Conservation (phyloP, 1,284 basidiomycete genomes). For the Boletus mariae region DNA sequence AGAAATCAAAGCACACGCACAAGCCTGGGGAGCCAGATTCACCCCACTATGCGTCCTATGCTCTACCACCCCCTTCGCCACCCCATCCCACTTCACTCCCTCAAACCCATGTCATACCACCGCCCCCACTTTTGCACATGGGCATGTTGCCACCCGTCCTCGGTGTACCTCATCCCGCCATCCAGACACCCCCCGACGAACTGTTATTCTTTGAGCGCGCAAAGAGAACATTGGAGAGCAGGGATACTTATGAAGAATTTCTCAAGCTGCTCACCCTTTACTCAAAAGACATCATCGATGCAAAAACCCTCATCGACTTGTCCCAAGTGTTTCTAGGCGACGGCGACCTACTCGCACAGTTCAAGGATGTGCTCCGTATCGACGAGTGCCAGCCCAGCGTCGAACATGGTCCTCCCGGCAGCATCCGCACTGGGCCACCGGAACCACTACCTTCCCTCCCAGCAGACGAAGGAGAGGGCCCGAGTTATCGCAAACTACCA, state of each 20-base stretch:
- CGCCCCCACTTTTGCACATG: slow-evolving; percentile 32
- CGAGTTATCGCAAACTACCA: slow-evolving; percentile 90
- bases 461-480: slow-evolving; percentile 73
- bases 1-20: slow-evolving; percentile 59
- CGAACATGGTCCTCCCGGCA: slow-evolving; percentile 74
- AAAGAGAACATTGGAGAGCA: slow-evolving; percentile 72
- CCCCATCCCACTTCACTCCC: slow-evolving; percentile 35
- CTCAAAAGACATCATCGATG: slow-evolving; percentile 86
- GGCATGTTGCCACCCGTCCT: slow-evolving; percentile 30
- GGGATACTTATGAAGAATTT: slow-evolving; percentile 78
- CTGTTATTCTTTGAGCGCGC: slow-evolving; percentile 93
- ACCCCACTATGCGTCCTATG: slow-evolving; percentile 54
- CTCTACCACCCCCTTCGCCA: slow-evolving; percentile 39
- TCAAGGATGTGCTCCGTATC: slow-evolving; percentile 85
- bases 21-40: slow-evolving; percentile 52
- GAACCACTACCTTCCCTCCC: slow-evolving; percentile 66
- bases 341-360: slow-evolving; percentile 78
- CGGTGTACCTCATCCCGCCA: slow-evolving; percentile 26
- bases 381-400: slow-evolving; percentile 65
- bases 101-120: slow-evolving; percentile 32
- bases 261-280: slow-evolving; percentile 80
- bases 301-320: slow-evolving; percentile 78
- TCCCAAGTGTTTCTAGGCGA: slow-evolving; percentile 79
- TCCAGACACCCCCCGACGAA: slow-evolving; percentile 67
- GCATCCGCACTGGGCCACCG: slow-evolving; percentile 66